Evolutionary conservation across 2,329 filamentous ascomycete genomes (phyloP).

Genomic region (Amauroascus verrucosus): DNA sequence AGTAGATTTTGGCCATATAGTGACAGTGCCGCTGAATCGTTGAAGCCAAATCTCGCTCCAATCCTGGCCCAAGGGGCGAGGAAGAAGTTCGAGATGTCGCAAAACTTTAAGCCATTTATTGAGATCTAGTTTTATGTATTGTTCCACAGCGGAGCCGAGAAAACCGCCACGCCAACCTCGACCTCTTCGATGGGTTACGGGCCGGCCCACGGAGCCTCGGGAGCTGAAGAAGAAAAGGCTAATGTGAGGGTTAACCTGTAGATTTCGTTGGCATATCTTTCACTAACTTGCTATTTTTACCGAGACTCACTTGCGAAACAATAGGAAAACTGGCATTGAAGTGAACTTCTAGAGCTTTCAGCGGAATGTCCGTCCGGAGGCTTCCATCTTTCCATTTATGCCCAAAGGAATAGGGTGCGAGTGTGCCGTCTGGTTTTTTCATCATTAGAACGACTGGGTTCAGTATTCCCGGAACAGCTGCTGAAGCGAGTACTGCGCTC

Average conservation of each 20-base stretch:
- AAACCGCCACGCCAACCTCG: conserved; percentile 95
- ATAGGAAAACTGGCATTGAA: conserved; percentile 99
- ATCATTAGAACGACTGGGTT: conserved; percentile 91
- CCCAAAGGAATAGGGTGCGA: conserved; percentile 88
- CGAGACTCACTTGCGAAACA: conserved; percentile 46
- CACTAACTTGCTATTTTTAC: background rate
- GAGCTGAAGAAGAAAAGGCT: conserved; percentile 99
- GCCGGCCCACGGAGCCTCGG: conserved; percentile 78
- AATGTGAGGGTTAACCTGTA: conserved; percentile 89
- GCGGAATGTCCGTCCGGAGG: conserved; percentile 84
- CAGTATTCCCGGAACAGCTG: conserved; percentile 88
- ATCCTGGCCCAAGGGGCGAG: conserved; percentile 82
- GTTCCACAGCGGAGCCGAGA: conserved; percentile 80
- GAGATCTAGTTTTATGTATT: conserved; percentile 91
- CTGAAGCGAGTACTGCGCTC: conserved; percentile 90
- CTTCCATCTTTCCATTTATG: conserved; percentile 99
- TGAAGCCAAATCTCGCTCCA: conserved; percentile 97
- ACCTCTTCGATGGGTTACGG: conserved; percentile 85
- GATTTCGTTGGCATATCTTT: conserved; percentile 20
- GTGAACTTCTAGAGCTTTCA: conserved; percentile 86
- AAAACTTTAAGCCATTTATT: conserved; percentile 97
- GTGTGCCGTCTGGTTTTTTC: conserved; percentile 64
- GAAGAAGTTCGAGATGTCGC: conserved; percentile 81
- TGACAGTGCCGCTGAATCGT: conserved; percentile 86
- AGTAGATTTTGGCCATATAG: conserved; percentile 81